Evolutionary conservation across 1,284 basidiomycete species (phyloP).

Genomic region (Takashimella tepidaria): DNA sequence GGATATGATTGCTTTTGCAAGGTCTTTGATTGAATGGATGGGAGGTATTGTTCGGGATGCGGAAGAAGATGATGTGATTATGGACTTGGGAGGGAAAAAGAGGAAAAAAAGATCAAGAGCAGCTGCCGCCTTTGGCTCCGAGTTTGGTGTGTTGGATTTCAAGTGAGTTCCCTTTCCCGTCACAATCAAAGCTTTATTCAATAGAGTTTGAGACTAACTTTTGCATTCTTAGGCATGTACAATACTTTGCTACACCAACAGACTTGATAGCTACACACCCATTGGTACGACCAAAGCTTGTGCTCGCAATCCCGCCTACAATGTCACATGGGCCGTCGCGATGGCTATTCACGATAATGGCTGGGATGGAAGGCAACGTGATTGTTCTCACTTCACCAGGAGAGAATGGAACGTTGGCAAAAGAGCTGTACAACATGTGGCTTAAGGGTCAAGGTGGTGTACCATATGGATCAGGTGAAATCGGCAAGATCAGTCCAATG

Average conservation of each 20-base stretch:
- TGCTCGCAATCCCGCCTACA: conserved; percentile 85
- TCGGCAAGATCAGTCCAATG: conserved; percentile 76
- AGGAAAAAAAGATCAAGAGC: conserved; percentile 52
- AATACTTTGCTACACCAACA: conserved; percentile 79
- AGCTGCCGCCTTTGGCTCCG: conserved; percentile 24
- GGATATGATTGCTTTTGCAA: conserved; percentile 90
- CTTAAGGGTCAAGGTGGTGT: conserved; percentile 51
- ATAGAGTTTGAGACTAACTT: conserved; percentile 8
- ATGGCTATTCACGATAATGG: conserved; percentile 76
- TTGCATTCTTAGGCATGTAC: conserved; percentile 81
- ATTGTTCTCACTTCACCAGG: conserved; percentile 73
- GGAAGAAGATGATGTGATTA: conserved; percentile 68
- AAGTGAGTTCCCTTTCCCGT: conserved; percentile 22
- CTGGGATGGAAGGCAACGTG: conserved; percentile 71
- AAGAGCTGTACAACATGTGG: conserved; percentile 80
- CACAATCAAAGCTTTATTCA: background rate
- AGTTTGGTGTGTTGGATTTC: conserved; percentile 46
- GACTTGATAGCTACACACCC: conserved; percentile 77
- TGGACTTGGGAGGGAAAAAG: conserved; percentile 48
- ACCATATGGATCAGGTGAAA: conserved; percentile 55
- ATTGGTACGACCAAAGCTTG: conserved; percentile 80
- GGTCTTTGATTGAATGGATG: conserved; percentile 99
- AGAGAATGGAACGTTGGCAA: conserved; percentile 73
- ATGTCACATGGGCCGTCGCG: conserved; percentile 90
- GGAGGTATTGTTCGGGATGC: conserved; percentile 87